Evolutionary conservation across 2,329 filamentous ascomycete species (phyloP).

Genomic region (Capronia americana): DNA sequence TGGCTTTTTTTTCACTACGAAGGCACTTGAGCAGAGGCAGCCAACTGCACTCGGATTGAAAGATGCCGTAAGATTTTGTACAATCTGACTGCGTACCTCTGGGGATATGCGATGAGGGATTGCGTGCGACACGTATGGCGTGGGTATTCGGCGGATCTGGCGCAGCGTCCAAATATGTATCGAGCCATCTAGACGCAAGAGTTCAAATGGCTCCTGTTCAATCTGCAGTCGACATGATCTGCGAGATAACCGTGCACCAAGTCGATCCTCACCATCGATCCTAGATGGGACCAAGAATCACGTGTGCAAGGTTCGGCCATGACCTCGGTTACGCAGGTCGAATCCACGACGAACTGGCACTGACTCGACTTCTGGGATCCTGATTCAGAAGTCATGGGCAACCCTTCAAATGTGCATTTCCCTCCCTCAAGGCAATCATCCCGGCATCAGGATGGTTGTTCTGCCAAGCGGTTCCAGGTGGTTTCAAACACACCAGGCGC

Average conservation of each 20-base stretch:
- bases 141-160: neutral
- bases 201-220: neutral
- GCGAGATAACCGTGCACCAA: neutral
- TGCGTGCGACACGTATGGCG: neutral
- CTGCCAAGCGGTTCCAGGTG: no score
- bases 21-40: neutral
- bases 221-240: slow-evolving; percentile 1
- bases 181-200: slow-evolving; percentile 7
- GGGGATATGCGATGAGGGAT: neutral
- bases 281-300: no score
- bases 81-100: neutral
- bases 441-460: no score
- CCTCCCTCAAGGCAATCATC: no score
- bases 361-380: no score
- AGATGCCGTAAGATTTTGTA: neutral
- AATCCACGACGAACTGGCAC: no score
- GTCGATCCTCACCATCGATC: no score
- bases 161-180: neutral
- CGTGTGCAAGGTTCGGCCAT: no score
- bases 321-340: no score
- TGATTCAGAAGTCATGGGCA: no score
- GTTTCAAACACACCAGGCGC: no score
- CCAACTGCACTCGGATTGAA: neutral
- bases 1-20: neutral
- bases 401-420: no score